Conservation (phyloP, 2,329 filamentous ascomycete genomes). For the Cercospora beticola region DNA sequence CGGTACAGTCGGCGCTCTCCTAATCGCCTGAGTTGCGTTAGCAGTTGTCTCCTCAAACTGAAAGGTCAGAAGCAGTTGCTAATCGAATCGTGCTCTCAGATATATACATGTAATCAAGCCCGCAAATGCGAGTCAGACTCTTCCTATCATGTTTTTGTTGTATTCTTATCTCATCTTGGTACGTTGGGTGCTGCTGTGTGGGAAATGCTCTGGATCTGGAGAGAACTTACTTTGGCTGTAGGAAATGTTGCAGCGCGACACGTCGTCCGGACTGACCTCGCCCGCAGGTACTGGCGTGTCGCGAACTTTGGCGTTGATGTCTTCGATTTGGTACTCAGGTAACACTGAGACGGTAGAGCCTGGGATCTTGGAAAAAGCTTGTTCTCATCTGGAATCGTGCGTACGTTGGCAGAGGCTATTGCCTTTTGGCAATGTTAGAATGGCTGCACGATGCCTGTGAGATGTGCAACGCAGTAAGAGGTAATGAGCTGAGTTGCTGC, state of each 20-base stretch:
- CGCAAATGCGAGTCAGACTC: slow-evolving; percentile 21
- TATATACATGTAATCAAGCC: slow-evolving; percentile 8
- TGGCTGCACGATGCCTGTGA: background rate
- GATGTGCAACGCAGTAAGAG: background rate
- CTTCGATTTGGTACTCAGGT: background rate
- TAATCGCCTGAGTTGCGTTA: slow-evolving; percentile 35
- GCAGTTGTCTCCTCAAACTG: background rate
- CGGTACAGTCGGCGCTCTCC: too few relatives aligned
- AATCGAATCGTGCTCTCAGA: slow-evolving; percentile 9
- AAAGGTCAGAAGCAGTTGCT: background rate
- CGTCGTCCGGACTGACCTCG: background rate
- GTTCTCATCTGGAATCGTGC: background rate
- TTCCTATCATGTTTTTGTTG: slow-evolving; percentile 14
- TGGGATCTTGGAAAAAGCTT: background rate
- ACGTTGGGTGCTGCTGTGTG: background rate
- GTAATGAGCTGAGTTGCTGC: background rate
- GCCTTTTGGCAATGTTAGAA: background rate
- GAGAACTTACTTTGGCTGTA: background rate
- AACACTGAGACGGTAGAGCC: background rate
- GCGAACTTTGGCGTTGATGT: background rate
- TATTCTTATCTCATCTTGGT: background rate
- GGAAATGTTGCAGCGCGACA: background rate
- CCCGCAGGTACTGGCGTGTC: too few relatives aligned
- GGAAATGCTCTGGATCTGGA: background rate
- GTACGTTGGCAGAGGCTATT: background rate